Percentiles rank a stretch among this genome's conserved stretches.
These are phyloP conservation scores for Pleurotus ostreatus DNA, from an alignment of 768 basidiomycete genomes.

Conservation along the genomic window DNA sequence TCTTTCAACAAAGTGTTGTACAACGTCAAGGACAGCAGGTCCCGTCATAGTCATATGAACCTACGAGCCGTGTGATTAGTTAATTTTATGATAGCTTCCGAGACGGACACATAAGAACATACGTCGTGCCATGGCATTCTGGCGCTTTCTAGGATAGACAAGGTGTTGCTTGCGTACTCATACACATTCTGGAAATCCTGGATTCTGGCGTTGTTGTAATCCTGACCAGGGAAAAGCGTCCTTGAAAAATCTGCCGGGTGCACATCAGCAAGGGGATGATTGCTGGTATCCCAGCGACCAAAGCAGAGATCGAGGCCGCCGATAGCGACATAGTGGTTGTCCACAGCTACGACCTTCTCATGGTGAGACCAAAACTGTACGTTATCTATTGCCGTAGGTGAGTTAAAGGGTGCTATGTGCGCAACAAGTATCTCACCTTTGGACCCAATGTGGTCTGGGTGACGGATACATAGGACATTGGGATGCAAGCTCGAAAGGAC, in stretches of 20 bases:
- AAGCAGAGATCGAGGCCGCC: slow-evolving; percentile 97
- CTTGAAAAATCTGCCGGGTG: slow-evolving; percentile 82
- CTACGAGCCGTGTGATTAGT: slow-evolving; percentile 25
- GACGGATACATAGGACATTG: slow-evolving; percentile 86
- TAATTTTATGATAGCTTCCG: slow-evolving; percentile 19
- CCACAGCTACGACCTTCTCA: slow-evolving; percentile 87
- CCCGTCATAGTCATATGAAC: slow-evolving; percentile 84
- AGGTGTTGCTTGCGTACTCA: slow-evolving; percentile 66
- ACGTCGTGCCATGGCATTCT: slow-evolving; percentile 98
- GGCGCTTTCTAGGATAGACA: slow-evolving; percentile 63
- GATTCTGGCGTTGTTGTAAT: slow-evolving; percentile 88
- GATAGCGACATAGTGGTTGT: slow-evolving; percentile 81
- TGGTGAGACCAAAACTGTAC: slow-evolving; percentile 92
- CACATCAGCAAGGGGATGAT: slow-evolving; percentile 85
- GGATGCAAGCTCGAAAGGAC: slow-evolving; percentile 80
- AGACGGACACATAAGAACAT: no score
- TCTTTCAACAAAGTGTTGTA: slow-evolving; percentile 89
- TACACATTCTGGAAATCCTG: slow-evolving; percentile 83
- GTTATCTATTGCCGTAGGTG: slow-evolving; percentile 42
- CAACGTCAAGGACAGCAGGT: slow-evolving; percentile 82
- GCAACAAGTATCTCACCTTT: slow-evolving; percentile 42
- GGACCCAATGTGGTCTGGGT: slow-evolving; percentile 85
- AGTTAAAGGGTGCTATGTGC: background rate
- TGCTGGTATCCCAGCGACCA: slow-evolving; percentile 95
- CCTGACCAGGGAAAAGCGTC: slow-evolving; percentile 90